These are phyloP conservation scores for Pholiota adiposa DNA, from an alignment of 1,284 basidiomycete genomes.

Conservation along the genomic window DNA sequence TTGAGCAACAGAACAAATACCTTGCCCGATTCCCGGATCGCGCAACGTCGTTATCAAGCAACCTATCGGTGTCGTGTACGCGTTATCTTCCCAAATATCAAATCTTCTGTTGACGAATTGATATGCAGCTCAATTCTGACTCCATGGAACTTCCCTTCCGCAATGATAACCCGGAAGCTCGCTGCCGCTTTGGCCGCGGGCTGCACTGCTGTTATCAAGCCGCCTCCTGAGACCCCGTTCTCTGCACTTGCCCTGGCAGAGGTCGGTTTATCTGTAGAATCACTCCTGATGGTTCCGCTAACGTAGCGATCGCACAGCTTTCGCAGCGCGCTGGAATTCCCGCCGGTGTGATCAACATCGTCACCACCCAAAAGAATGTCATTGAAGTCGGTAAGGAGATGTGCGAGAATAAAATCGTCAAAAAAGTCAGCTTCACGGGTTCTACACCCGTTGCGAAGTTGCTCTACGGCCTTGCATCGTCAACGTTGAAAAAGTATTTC, in stretches of 20 bases:
- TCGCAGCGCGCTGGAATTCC: slow-evolving; percentile 89
- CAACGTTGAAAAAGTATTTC: slow-evolving; percentile 88
- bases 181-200: slow-evolving; percentile 93
- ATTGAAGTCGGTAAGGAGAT: slow-evolving; percentile 82
- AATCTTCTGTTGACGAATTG: background rate
- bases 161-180: slow-evolving; percentile 92
- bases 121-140: slow-evolving; percentile 71
- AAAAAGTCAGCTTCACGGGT: slow-evolving; percentile 95
- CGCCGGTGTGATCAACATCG: slow-evolving; percentile 93
- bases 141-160: slow-evolving; percentile 94
- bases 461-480: slow-evolving; percentile 82
- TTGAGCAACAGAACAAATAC: slow-evolving; percentile 70
- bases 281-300: background rate
- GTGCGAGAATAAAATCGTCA: slow-evolving; percentile 76
- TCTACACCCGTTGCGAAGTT: slow-evolving; percentile 92
- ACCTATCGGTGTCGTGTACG: slow-evolving; percentile 68
- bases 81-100: background rate
- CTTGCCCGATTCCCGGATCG: slow-evolving; percentile 71
- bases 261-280: slow-evolving; percentile 40
- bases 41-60: slow-evolving; percentile 96
- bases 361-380: slow-evolving; percentile 87
- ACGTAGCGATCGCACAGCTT: slow-evolving; percentile 50
- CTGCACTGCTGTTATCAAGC: slow-evolving; percentile 96
- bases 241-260: slow-evolving; percentile 89
- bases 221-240: slow-evolving; percentile 95